Percentiles rank a stretch among this genome's conserved stretches.
Evolutionary conservation across 306 rosid genomes (phyloP).

Genomic region (cucumber (Cucumis sativus)): Cucumber_9930_V3 NC_026655.2:23800001-23800500

Average conservation of each 20-base stretch:
- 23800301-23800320: neutral
- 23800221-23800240: neutral
- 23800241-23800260: neutral
- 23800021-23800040: neutral
- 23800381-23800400: too few relatives aligned
- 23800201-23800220: neutral
- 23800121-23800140: neutral
- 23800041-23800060: neutral
- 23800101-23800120: neutral
- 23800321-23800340: neutral
- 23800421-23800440: too few relatives aligned
- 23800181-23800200: neutral
- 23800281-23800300: neutral
- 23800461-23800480: too few relatives aligned
- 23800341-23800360: too few relatives aligned
- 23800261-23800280: neutral
- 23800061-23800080: neutral
- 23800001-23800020: neutral
- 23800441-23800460: too few relatives aligned
- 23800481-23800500: too few relatives aligned
- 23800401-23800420: too few relatives aligned
- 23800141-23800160: neutral
- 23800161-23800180: neutral
- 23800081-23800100: neutral
- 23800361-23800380: too few relatives aligned